These are phyloP conservation scores for Poronia punctata DNA, from an alignment of 495 filamentous ascomycete genomes.

Conservation along the genomic window DNA sequence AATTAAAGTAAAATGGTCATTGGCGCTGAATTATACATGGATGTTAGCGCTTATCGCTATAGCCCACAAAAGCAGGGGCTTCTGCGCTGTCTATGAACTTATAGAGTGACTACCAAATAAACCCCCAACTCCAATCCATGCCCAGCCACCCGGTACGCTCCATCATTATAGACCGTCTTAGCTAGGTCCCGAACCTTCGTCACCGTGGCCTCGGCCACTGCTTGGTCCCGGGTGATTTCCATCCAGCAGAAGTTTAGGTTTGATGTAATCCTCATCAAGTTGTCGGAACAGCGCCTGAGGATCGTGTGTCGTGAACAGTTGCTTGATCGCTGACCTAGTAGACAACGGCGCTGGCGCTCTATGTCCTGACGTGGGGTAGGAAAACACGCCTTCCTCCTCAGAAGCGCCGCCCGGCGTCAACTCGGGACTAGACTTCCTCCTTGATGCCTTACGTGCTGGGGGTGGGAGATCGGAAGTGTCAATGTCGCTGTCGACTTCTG, in stretches of 20 bases:
- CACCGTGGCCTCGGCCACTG: slow-evolving; percentile 14
- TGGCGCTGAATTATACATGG: too few relatives aligned
- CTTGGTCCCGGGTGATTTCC: slow-evolving; percentile 24
- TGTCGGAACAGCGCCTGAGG: slow-evolving; percentile 88
- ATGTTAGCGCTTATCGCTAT: too few relatives aligned
- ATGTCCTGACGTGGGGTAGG: slow-evolving; percentile 25
- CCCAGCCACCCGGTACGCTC: not conserved
- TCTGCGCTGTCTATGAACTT: too few relatives aligned
- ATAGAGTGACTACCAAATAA: too few relatives aligned
- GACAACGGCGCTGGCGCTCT: slow-evolving; percentile 46
- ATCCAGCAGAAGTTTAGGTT: slow-evolving; percentile 85
- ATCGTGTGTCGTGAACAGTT: slow-evolving; percentile 65
- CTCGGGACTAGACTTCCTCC: slow-evolving; percentile 50
- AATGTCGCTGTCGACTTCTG: slow-evolving; percentile 55
- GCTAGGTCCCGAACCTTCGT: slow-evolving; percentile 16
- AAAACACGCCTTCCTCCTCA: slow-evolving; percentile 28
- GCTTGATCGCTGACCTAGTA: slow-evolving; percentile 62
- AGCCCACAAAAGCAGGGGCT: too few relatives aligned
- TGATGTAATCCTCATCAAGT: slow-evolving; percentile 93
- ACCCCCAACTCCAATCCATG: too few relatives aligned
- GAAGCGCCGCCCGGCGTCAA: slow-evolving; percentile 28
- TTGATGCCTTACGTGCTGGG: slow-evolving; percentile 32
- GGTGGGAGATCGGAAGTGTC: slow-evolving; percentile 58
- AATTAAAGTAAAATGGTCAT: too few relatives aligned
- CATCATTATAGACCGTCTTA: slow-evolving; percentile 2